Conservation (phyloP, 352 stramenopile genomes). For the Bremia lactucae region DNA sequence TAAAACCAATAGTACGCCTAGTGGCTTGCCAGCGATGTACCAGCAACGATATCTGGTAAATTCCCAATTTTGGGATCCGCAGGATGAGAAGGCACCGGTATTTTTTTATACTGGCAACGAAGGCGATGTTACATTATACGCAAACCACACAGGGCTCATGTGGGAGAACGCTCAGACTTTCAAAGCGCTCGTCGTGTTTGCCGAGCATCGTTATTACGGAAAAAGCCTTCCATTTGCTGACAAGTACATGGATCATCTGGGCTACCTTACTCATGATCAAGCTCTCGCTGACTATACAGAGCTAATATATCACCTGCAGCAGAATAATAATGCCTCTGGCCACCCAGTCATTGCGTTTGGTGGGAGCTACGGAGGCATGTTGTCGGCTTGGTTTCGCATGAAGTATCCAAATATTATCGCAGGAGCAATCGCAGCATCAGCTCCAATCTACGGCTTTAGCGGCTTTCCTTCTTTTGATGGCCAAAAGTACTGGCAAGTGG, state of each 20-base stretch:
- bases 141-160: constrained; percentile 91
- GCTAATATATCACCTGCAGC: constrained; percentile 82
- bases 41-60: constrained; percentile 87
- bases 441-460: constrained; percentile 87
- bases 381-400: constrained; percentile 91
- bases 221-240: constrained; percentile 75
- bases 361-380: constrained; percentile 93
- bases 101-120: constrained; percentile 95
- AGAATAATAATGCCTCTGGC: constrained; percentile 49
- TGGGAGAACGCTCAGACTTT: constrained; percentile 88
- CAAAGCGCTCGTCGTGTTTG: constrained; percentile 88
- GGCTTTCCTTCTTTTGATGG: constrained; percentile 51
- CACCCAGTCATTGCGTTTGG: constrained; percentile 91
- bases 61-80: constrained; percentile 68
- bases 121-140: constrained; percentile 88
- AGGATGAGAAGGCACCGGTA: constrained; percentile 58
- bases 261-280: constrained; percentile 85
- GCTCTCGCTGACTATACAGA: constrained; percentile 88
- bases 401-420: constrained; percentile 89
- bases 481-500: constrained; percentile 76
- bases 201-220: constrained; percentile 94
- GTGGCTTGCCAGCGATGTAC: constrained; percentile 44
- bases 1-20: constrained; percentile 4
- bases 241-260: constrained; percentile 57
- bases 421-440: constrained; percentile 89